Base-by-base conservation (phyloP, 2,329 filamentous ascomycete genomes). In the Pseudocercospora cruenta region DNA sequence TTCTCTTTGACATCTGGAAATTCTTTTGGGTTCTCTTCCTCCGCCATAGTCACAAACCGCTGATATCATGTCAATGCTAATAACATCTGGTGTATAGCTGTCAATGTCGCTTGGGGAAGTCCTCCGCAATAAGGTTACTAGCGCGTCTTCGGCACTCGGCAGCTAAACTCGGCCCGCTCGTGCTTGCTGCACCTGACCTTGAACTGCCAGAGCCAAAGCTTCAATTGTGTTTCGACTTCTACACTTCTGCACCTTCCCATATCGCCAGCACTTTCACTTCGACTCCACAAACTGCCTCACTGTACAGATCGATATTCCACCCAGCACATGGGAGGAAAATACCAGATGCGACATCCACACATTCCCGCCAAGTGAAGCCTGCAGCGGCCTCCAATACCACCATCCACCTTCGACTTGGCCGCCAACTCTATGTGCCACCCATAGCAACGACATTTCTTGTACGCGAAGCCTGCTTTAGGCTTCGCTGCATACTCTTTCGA, bases 1-100 rank as follows among this genome's bases (percentile, higher is more conserved):
- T 96, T 96, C 60, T 89, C 86, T 64, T 90, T 87, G 66, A 92
- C 84, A 73, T 93, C 87, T 14, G 91, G 90, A 74, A 94, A 94
- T 57, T 81, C 79, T 53, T 76, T 73, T 6, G 65, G 66, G 33
- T 67, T 66, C 19, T 73, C 69, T 28, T 71, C 65, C 28, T 70
- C 71, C 24, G 67, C 68, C 70, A 73, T 73, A 10, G 16, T 58
- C 14, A 9, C 21, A 26, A 16, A 16, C 1, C n/a, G 39, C 16
- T 43, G 1, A 19, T 43, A 16, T n/a, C n/a, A 43, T n/a, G 39
- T 19, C 39, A 43, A 7, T 19, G 8, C 39, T 39, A 5, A 16
- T 4, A 16, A 16, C 8, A 43, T n/a, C 4, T 19, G 39, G 16
- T 43, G 39, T 19, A 9, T 19, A 19, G 39, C 39, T 43, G 4